Percentiles rank a stretch among this genome's conserved stretches.
Conservation (phyloP, 495 filamentous ascomycete species). For the Talaromyces thailandensis region DNA sequence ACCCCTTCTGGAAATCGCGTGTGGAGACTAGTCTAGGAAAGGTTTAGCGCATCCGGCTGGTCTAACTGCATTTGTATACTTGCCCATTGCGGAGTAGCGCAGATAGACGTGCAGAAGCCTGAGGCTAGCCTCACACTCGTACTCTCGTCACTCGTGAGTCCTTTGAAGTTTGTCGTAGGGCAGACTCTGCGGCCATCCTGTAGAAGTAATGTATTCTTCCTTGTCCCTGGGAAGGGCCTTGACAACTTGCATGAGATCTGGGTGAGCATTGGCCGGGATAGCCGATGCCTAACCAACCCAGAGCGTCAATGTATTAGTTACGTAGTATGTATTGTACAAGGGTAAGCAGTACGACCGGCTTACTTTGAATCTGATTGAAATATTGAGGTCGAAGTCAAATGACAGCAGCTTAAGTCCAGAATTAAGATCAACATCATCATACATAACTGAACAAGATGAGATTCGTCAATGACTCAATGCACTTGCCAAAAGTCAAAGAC, state of each 20-base stretch:
- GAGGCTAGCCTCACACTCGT: too few species aligned
- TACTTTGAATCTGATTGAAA: not conserved
- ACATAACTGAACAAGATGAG: not conserved
- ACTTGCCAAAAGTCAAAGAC: not conserved
- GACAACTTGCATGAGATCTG: not conserved
- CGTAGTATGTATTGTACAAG: not conserved
- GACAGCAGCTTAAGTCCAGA: not conserved
- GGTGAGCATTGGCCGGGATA: not conserved
- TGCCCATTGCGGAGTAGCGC: not conserved
- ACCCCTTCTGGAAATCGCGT: not conserved
- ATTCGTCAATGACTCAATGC: not conserved
- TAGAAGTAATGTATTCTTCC: not conserved
- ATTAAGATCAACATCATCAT: not conserved
- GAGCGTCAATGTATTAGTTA: not conserved
- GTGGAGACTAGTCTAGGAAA: not conserved
- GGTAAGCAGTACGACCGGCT: not conserved
- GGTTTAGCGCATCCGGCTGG: not conserved
- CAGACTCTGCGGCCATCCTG: not conserved
- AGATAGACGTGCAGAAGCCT: not conserved
- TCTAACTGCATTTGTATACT: slow-evolving; percentile 1
- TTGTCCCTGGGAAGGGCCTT: not conserved
- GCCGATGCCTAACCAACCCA: not conserved
- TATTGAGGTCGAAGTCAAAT: not conserved
- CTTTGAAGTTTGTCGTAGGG: not conserved
- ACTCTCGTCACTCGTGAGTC: too few species aligned